Percentiles rank a stretch among this genome's conserved stretches.
Conservation (phyloP, 306 rosid species). For the Dryas drummondii region DNA sequence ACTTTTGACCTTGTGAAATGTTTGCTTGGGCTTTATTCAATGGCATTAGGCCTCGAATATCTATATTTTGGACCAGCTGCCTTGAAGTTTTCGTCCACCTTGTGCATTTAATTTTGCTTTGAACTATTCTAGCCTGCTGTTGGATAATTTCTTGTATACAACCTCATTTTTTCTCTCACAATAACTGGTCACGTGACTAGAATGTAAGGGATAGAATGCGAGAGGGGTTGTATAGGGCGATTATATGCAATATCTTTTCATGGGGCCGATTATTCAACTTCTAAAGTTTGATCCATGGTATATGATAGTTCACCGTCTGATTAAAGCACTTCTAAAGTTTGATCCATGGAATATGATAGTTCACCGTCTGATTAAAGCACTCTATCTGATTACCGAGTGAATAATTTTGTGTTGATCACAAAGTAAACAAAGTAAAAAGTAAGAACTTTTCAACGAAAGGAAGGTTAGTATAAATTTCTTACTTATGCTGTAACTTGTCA, state of each 20-base stretch:
- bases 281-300: background rate
- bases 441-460: background rate
- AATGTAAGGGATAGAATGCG: no score
- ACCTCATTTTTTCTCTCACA: background rate
- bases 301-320: no score
- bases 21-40: conserved; percentile 44
- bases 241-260: background rate
- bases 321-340: background rate
- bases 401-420: background rate
- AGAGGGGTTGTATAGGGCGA: background rate
- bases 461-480: no score
- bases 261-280: background rate
- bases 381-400: no score
- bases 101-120: background rate
- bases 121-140: background rate
- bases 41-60: conserved; percentile 15
- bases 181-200: background rate
- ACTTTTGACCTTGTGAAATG: conserved; percentile 35
- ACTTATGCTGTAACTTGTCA: background rate
- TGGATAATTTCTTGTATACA: background rate
- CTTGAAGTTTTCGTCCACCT: conserved; percentile 7
- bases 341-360: no score
- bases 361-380: no score
- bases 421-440: no score
- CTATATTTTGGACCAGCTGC: background rate